phyloP scores from a whole-genome alignment of 2,329 filamentous ascomycete genomes.

The Cephalotrichum gorgonifer region DNA sequence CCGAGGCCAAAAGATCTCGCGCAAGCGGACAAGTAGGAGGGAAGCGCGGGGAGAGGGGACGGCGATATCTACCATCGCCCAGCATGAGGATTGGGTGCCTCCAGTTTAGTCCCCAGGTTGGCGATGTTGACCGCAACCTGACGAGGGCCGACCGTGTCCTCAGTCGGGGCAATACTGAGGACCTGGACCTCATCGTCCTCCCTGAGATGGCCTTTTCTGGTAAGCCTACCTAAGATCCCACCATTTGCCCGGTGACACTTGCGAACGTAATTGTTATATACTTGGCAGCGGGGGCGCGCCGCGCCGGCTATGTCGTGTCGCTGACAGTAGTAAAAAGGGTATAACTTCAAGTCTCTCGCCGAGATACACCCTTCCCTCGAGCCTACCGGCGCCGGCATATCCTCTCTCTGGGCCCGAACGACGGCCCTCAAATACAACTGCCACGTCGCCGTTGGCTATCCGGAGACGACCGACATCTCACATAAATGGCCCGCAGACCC shows the following conservation, averaged over 20 bases:
- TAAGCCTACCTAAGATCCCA: conserved; percentile 21
- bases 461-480: conserved; percentile 51
- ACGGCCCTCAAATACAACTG: conserved; percentile 58
- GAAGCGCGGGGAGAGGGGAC: neutral
- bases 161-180: conserved; percentile 33
- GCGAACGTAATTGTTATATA: no score
- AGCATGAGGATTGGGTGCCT: conserved; percentile 60
- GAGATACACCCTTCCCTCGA: conserved; percentile 64
- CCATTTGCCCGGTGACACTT: neutral
- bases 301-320: no score
- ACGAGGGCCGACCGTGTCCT: conserved; percentile 57
- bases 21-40: neutral
- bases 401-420: conserved; percentile 59
- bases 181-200: conserved; percentile 61
- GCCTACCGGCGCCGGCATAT: conserved; percentile 52
- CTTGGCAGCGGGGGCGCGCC: no score
- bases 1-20: neutral
- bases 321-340: conserved; percentile 36
- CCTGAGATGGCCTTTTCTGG: conserved; percentile 70
- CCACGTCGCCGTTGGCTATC: conserved; percentile 62
- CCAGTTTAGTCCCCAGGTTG: conserved; percentile 63
- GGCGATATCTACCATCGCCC: neutral
- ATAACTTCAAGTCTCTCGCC: conserved; percentile 63
- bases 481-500: conserved; percentile 37
- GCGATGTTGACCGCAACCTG: conserved; percentile 60